Evolutionary conservation across 2,329 filamentous ascomycete species (phyloP).

Genomic region (Mycosphaerelloides madeirae): DNA sequence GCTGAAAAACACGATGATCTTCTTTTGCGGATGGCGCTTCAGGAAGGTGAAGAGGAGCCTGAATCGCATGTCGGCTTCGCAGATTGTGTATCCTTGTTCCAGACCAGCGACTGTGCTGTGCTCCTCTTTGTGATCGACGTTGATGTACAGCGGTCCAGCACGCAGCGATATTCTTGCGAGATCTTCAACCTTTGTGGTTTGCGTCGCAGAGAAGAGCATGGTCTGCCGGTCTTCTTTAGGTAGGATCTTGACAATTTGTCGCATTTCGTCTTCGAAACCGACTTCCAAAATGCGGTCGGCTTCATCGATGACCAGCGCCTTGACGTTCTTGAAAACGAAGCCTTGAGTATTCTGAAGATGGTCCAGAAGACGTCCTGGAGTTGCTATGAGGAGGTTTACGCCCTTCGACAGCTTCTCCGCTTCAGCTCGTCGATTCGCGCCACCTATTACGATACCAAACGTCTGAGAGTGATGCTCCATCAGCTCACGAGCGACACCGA

Average conservation of each 20-base stretch:
- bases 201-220: slow-evolving; percentile 97
- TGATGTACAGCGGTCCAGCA: slow-evolving; percentile 90
- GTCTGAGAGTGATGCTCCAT: slow-evolving; percentile 93
- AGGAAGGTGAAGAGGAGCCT: slow-evolving; percentile 90
- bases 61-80: slow-evolving; percentile 91
- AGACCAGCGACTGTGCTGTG: slow-evolving; percentile 88
- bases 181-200: slow-evolving; percentile 98
- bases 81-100: slow-evolving; percentile 93
- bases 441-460: slow-evolving; percentile 92
- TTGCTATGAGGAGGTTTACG: slow-evolving; percentile 90
- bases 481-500: slow-evolving; percentile 87
- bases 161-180: slow-evolving; percentile 88
- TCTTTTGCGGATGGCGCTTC: slow-evolving; percentile 88
- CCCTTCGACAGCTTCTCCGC: slow-evolving; percentile 92
- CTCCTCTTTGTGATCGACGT: slow-evolving; percentile 85
- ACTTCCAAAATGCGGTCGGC: slow-evolving; percentile 95
- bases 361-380: slow-evolving; percentile 85
- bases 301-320: slow-evolving; percentile 90
- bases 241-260: slow-evolving; percentile 90
- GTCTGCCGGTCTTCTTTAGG: slow-evolving; percentile 84
- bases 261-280: slow-evolving; percentile 98
- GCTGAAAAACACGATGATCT: slow-evolving; percentile 95
- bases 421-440: slow-evolving; percentile 84
- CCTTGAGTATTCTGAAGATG: slow-evolving; percentile 88
- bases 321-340: slow-evolving; percentile 88